Evolutionary conservation across 441 rosid genomes (phyloP).

Genomic region (Populus hybrid): DNA sequence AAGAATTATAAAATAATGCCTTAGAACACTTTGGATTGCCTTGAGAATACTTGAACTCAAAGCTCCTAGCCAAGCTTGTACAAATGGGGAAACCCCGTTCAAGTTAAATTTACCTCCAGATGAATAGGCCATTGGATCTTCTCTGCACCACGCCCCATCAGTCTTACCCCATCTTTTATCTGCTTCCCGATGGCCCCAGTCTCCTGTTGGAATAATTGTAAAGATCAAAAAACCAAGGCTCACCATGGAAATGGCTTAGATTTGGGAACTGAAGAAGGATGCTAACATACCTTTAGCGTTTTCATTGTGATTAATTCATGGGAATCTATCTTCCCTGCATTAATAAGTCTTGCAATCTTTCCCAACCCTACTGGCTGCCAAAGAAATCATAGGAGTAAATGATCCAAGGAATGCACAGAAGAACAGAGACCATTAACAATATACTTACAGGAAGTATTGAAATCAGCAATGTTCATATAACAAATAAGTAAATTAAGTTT

Average conservation of each 20-base stretch:
- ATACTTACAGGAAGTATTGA: background rate
- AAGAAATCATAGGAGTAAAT: background rate
- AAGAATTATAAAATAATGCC: background rate
- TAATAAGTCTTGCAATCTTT: conserved; percentile 84
- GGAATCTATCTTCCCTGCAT: conserved; percentile 90
- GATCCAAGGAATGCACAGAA: background rate
- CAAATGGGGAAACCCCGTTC: background rate
- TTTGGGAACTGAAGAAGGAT: conserved; percentile 8
- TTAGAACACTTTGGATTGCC: background rate
- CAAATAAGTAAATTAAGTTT: background rate
- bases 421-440: background rate
- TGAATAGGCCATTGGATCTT: conserved; percentile 87
- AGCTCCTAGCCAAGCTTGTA: background rate
- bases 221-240: conserved; percentile 8
- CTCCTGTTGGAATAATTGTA: conserved; percentile 42
- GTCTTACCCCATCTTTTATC: conserved; percentile 89
- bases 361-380: conserved; percentile 50
- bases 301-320: conserved; percentile 57
- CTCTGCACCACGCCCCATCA: conserved; percentile 95
- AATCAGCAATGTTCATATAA: background rate
- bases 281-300: conserved; percentile 71
- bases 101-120: conserved; percentile 60
- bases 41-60: background rate
- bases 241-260: background rate
- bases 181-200: conserved; percentile 85